Conservation (phyloP, 495 filamentous ascomycete genomes). For the Aspergillus saccharolyticus region DNA sequence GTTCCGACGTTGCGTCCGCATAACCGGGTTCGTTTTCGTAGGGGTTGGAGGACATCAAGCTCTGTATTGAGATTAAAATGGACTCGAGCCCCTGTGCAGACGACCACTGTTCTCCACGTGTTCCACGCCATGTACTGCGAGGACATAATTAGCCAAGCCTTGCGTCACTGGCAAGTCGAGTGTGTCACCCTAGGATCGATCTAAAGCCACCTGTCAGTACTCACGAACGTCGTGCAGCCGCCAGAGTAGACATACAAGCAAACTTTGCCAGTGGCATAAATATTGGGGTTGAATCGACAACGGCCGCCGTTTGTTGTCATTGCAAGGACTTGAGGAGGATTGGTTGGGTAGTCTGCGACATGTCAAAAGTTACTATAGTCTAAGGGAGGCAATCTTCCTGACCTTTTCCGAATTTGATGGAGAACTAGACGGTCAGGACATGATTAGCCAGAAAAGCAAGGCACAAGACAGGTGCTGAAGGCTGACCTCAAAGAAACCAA, state of each 20-base stretch:
- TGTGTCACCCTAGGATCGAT: constrained; percentile 79
- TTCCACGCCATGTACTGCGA: constrained; percentile 86
- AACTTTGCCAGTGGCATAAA: constrained; percentile 85
- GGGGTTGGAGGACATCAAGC: constrained; percentile 86
- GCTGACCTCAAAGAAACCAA: constrained; percentile 87
- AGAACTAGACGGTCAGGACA: constrained; percentile 13
- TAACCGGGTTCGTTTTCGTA: constrained; percentile 97
- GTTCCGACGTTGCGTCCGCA: constrained; percentile 61
- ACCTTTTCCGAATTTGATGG: constrained; percentile 22
- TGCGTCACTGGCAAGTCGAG: not conserved
- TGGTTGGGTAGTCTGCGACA: constrained; percentile 74
- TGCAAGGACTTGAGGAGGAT: constrained; percentile 67
- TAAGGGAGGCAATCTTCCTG: not conserved
- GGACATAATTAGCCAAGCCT: constrained; percentile 14
- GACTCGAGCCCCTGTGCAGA: constrained; percentile 94
- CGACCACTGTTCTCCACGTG: constrained; percentile 89
- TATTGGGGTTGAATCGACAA: constrained; percentile 94
- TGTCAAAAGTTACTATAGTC: not conserved
- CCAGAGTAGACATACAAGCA: constrained; percentile 61
- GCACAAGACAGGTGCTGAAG: constrained; percentile 11
- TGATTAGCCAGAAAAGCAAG: not conserved
- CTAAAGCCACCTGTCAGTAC: constrained; percentile 38
- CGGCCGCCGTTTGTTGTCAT: constrained; percentile 82
- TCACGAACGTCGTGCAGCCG: not conserved
- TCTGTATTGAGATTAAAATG: constrained; percentile 91